Percentiles rank a stretch among this genome's conserved stretches.
Conservation (phyloP, 306 rosid genomes). For the Myrica gale region DNA sequence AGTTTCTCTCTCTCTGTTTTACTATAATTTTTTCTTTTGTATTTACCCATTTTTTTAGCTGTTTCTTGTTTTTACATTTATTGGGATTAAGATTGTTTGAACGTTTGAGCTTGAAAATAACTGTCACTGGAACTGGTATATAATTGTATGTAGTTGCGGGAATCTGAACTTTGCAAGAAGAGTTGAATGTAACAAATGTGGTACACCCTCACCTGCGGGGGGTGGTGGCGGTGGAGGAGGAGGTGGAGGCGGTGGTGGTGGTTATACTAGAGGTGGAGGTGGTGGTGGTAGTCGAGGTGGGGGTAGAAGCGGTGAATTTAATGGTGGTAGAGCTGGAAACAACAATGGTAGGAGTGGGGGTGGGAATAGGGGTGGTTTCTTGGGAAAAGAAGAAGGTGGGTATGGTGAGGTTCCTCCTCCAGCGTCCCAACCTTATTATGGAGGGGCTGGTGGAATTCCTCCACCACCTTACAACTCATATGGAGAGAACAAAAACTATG, state of each 20-base stretch:
- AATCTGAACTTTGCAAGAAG: conserved; percentile 94
- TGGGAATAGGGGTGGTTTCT: conserved; percentile 69
- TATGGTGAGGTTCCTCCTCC: conserved; percentile 72
- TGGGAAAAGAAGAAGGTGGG: conserved; percentile 78
- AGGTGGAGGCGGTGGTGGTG: conserved; percentile 50
- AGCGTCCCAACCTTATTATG: conserved; percentile 51
- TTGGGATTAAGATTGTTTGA: neutral
- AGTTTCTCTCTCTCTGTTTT: conserved; percentile 1
- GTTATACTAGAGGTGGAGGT: conserved; percentile 54
- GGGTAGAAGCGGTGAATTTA: conserved; percentile 32
- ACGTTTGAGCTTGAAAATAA: neutral
- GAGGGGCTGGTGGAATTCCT: conserved; percentile 58
- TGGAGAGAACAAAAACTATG: conserved; percentile 62
- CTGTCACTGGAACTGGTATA: conserved; percentile 21
- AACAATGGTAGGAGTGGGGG: conserved; percentile 61
- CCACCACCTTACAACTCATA: conserved; percentile 52
- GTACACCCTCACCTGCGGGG: conserved; percentile 77
- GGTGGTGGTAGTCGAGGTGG: conserved; percentile 48
- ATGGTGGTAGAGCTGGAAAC: conserved; percentile 33
- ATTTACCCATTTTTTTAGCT: neutral
- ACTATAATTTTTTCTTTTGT: neutral
- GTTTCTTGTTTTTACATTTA: neutral
- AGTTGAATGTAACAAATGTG: conserved; percentile 93
- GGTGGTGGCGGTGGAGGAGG: conserved; percentile 45
- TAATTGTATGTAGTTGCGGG: conserved; percentile 66